phyloP scores from a whole-genome alignment of 768 basidiomycete genomes.

The Naganishia vishniacii region DNA sequence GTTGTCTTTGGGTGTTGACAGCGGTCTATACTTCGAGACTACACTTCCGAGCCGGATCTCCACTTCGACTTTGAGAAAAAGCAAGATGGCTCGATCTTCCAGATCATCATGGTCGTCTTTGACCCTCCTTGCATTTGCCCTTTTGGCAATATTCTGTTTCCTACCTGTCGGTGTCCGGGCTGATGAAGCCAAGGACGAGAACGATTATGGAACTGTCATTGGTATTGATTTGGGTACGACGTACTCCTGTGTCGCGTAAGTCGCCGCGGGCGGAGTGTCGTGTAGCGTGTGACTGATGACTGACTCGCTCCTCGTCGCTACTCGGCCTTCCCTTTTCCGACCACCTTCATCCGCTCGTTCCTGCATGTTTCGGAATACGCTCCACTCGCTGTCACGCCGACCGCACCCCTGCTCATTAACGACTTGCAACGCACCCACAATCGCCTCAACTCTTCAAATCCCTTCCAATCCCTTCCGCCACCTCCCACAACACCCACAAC shows the following conservation, averaged over 20 bases:
- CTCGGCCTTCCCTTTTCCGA: background rate
- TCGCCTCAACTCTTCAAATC: no score
- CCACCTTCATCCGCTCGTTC: slow-evolving; percentile 9
- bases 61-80: background rate
- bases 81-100: slow-evolving; percentile 9
- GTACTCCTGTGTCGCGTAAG: slow-evolving; percentile 93
- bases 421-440: slow-evolving; percentile 13
- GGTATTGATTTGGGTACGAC: slow-evolving; percentile 85
- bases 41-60: background rate
- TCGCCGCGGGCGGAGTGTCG: slow-evolving; percentile 21
- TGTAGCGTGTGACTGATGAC: background rate
- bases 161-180: slow-evolving; percentile 67
- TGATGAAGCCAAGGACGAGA: slow-evolving; percentile 52
- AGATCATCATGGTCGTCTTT: slow-evolving; percentile 25
- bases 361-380: background rate
- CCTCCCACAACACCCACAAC: background rate
- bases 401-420: background rate
- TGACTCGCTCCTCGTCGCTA: background rate
- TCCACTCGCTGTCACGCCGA: no score
- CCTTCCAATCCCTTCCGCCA: no score
- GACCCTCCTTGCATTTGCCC: slow-evolving; percentile 52
- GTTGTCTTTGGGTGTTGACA: background rate
- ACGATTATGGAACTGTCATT: slow-evolving; percentile 86
- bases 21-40: slow-evolving; percentile 9
- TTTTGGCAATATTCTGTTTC: slow-evolving; percentile 68